Evolutionary conservation across 148 eudicot species (phyloP).

Genomic region (Rhododendron molle): DNA sequence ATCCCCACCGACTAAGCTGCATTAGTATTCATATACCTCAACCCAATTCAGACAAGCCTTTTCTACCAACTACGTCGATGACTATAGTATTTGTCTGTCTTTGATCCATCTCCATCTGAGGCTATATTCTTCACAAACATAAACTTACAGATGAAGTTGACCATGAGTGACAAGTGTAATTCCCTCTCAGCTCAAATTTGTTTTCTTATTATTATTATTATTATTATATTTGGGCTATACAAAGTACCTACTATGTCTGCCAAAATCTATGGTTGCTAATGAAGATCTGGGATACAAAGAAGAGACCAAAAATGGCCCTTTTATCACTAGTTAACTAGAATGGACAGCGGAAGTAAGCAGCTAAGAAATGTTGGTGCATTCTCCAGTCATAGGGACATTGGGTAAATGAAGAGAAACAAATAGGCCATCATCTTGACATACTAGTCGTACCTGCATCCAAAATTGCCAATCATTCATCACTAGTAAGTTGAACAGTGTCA

Average conservation of each 20-base stretch:
- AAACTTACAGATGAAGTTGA: not conserved
- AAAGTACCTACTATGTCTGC: not conserved
- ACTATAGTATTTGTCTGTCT: not conserved
- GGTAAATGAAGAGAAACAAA: constrained; percentile 1
- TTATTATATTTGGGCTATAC: no score
- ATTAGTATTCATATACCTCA: not conserved
- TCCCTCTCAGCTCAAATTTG: not conserved
- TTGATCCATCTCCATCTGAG: not conserved
- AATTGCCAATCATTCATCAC: constrained; percentile 94
- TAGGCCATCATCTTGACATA: not conserved
- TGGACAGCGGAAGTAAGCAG: not conserved
- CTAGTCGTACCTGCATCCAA: constrained; percentile 84
- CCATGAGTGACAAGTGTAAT: not conserved
- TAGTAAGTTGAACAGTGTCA: constrained; percentile 85
- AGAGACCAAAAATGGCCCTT: not conserved
- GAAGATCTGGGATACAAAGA: not conserved
- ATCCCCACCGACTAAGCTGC: not conserved
- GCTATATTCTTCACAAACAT: not conserved
- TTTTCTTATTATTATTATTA: no score
- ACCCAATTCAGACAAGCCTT: not conserved
- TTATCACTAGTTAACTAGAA: not conserved
- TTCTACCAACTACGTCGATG: not conserved
- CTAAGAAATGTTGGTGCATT: not conserved
- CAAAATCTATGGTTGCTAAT: not conserved
- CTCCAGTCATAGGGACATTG: not conserved